Evolutionary conservation across 192 early-diverging fungal genomes (phyloP).

Genomic region (Backusella morwellensis): DNA sequence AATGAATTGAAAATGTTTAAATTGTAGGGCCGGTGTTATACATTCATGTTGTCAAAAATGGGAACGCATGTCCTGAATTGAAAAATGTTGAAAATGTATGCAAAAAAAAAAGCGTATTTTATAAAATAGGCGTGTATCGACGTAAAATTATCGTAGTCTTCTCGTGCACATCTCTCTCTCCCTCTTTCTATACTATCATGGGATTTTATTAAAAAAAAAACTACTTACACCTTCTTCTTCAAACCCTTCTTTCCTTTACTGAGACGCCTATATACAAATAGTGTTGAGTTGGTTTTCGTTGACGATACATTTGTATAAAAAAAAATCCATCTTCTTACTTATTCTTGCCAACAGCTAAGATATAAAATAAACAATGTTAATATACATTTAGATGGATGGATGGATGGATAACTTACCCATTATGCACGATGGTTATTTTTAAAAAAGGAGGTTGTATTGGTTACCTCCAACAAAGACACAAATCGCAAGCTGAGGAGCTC

Average conservation of each 20-base stretch:
- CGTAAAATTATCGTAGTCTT: background rate
- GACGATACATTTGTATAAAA: background rate
- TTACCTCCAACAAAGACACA: background rate
- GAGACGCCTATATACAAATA: conserved; percentile 60
- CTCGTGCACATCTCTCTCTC: background rate
- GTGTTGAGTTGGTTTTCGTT: background rate
- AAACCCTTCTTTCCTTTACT: conserved; percentile 86
- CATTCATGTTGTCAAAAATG: too few relatives aligned
- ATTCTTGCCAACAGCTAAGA: conserved; percentile 69
- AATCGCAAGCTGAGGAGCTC: background rate
- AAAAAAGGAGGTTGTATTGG: background rate
- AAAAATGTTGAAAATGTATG: too few relatives aligned
- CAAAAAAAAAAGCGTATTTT: too few relatives aligned
- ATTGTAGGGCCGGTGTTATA: too few relatives aligned
- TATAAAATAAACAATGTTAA: background rate
- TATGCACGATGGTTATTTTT: conserved; percentile 4
- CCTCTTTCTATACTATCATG: background rate
- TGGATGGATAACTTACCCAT: conserved; percentile 37
- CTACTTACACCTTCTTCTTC: conserved; percentile 85
- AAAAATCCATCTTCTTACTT: conserved; percentile 42
- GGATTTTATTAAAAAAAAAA: too few relatives aligned
- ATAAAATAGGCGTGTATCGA: too few relatives aligned
- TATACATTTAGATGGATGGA: conserved; percentile 8
- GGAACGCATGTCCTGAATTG: too few relatives aligned
- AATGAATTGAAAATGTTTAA: too few relatives aligned